A percentile compares a stretch with the other conserved stretches of the same genome.
Conservation (phyloP, 805 yeast genomes). For the Spathaspora passalidarum region DNA sequence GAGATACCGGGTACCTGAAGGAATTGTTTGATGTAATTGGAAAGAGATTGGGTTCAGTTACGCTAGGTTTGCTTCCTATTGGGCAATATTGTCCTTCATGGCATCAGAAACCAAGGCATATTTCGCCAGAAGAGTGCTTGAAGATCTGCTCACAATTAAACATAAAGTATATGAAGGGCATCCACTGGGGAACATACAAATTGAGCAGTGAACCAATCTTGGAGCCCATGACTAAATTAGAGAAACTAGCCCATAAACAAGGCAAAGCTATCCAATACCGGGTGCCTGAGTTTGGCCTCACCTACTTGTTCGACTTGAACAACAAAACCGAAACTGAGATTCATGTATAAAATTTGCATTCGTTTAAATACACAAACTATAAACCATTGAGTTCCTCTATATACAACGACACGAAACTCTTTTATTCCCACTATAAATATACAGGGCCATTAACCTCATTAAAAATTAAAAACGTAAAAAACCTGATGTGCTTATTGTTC, state of each 20-base stretch:
- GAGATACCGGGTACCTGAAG: conserved; percentile 87
- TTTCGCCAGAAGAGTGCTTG: conserved; percentile 74
- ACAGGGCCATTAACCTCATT: background rate
- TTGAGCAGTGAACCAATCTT: conserved; percentile 82
- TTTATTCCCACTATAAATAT: background rate
- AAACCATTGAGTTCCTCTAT: background rate
- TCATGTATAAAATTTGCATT: conserved; percentile 10
- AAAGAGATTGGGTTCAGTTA: conserved; percentile 52
- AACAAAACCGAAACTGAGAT: conserved; percentile 14
- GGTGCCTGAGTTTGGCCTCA: conserved; percentile 77
- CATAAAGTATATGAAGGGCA: conserved; percentile 70
- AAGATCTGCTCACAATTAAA: conserved; percentile 61
- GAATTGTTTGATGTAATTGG: conserved; percentile 71
- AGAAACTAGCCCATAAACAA: conserved; percentile 43
- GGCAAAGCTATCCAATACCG: conserved; percentile 38
- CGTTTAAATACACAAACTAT: background rate
- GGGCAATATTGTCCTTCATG: conserved; percentile 95
- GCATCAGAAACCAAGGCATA: conserved; percentile 91
- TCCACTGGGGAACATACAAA: conserved; percentile 96
- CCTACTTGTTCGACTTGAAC: conserved; percentile 49
- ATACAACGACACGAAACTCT: background rate
- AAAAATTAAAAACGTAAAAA: background rate
- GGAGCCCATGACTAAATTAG: conserved; percentile 71
- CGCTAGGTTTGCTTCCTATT: conserved; percentile 77
- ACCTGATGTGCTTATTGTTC: conserved; percentile 3